phyloP scores from a whole-genome alignment of 140 eudicot species.

The Ambrosia hybrid region DNA sequence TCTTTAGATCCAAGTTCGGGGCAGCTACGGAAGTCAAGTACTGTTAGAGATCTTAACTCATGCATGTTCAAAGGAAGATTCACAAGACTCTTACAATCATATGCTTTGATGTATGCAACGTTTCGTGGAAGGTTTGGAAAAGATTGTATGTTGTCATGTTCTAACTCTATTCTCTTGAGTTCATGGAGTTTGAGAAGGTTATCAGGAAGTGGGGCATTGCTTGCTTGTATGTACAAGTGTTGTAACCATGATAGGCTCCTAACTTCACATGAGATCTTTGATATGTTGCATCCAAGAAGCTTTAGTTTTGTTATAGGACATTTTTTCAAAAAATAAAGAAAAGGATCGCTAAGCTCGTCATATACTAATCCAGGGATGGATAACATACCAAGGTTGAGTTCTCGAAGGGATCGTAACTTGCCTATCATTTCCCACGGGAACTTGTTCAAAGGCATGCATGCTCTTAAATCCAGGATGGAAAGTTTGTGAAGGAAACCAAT shows the following conservation, averaged over 20 bases:
- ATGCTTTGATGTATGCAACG: not conserved
- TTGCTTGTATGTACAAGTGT: not conserved
- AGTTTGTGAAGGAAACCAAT: conserved; percentile 20
- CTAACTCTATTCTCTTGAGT: not conserved
- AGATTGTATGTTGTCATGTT: not conserved
- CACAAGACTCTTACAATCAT: not conserved
- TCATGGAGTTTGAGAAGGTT: conserved; percentile 5
- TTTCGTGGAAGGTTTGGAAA: conserved; percentile 13
- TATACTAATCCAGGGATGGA: not conserved
- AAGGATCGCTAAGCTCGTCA: not conserved
- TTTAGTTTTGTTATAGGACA: not conserved
- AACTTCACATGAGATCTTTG: not conserved
- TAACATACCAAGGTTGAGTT: not conserved
- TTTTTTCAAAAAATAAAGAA: not conserved
- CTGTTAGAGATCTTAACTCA: not conserved
- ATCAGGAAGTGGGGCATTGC: not conserved
- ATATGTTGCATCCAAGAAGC: conserved; percentile 1
- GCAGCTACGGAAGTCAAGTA: not conserved
- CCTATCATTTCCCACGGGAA: conserved; percentile 20
- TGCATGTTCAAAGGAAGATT: conserved; percentile 2
- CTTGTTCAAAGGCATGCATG: not conserved
- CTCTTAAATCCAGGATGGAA: not conserved
- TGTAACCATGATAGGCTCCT: not conserved
- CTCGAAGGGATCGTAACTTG: conserved; percentile 13
- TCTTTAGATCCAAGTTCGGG: conserved; percentile 6